These are phyloP conservation scores for Buxus sempervirens DNA, from an alignment of 164 flowering plant species.

Conservation along the genomic window DNA sequence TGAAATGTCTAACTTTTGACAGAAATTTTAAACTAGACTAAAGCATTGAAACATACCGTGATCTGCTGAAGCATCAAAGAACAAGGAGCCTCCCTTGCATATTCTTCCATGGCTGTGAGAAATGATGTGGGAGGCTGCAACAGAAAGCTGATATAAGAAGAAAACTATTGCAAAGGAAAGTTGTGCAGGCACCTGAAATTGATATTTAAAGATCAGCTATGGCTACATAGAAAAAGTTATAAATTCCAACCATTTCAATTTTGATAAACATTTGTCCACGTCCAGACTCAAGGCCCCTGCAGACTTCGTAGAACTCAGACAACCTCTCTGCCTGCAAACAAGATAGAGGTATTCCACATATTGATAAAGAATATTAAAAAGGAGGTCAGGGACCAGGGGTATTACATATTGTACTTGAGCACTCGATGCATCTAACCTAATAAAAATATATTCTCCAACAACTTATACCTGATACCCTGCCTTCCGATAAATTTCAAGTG, in stretches of 20 bases:
- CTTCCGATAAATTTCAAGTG: slow-evolving; percentile 47
- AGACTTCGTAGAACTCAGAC: slow-evolving; percentile 45
- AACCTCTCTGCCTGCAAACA: slow-evolving; percentile 39
- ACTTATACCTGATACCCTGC: slow-evolving; percentile 39
- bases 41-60: slow-evolving; percentile 14
- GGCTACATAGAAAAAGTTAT: too few relatives aligned
- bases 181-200: not conserved
- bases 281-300: slow-evolving; percentile 34
- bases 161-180: not conserved
- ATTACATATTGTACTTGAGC: not conserved
- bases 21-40: not conserved
- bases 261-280: slow-evolving; percentile 29
- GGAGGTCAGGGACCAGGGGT: not conserved
- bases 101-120: slow-evolving; percentile 35
- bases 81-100: slow-evolving; percentile 32
- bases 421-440: not conserved
- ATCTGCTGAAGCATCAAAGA: slow-evolving; percentile 17
- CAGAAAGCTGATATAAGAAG: not conserved
- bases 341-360: slow-evolving; percentile 5
- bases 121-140: slow-evolving; percentile 38
- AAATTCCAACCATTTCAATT: slow-evolving; percentile 31
- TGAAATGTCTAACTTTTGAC: too few relatives aligned
- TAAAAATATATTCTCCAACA: not conserved
- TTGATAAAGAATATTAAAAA: not conserved
- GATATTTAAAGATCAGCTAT: not conserved